Evolutionary conservation across 441 rosid genomes (phyloP).

Genomic region (Erodium chrysanthum): DNA sequence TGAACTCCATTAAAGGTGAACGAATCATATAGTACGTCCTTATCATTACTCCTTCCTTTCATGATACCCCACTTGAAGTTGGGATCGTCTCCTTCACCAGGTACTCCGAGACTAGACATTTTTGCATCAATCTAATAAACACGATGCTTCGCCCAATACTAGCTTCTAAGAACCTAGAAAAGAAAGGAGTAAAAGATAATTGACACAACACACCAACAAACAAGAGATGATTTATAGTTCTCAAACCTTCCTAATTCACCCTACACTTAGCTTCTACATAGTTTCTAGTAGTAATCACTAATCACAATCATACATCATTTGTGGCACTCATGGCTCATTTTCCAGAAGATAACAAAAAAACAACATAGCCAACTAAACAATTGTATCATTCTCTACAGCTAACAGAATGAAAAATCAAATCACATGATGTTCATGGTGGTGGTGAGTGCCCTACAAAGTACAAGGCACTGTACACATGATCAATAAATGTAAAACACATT

Average conservation of each 20-base stretch:
- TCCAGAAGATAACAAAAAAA: no score
- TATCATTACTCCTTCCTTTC: conserved; percentile 22
- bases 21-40: conserved; percentile 26
- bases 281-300: no score
- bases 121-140: background rate
- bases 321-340: no score
- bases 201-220: background rate
- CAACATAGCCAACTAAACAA: background rate
- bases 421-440: background rate
- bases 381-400: background rate
- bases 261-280: background rate
- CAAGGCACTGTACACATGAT: background rate
- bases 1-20: conserved; percentile 30
- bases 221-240: background rate
- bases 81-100: background rate
- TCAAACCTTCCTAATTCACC: background rate
- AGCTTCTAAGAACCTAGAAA: background rate
- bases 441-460: background rate
- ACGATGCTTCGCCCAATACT: background rate
- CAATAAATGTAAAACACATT: background rate
- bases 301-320: no score
- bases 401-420: background rate
- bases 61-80: conserved; percentile 36
- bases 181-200: background rate
- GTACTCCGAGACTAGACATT: conserved; percentile 20